Base-by-base conservation (phyloP, 139 green algal species). In the Mesotaenium endlicherianum region DNA sequence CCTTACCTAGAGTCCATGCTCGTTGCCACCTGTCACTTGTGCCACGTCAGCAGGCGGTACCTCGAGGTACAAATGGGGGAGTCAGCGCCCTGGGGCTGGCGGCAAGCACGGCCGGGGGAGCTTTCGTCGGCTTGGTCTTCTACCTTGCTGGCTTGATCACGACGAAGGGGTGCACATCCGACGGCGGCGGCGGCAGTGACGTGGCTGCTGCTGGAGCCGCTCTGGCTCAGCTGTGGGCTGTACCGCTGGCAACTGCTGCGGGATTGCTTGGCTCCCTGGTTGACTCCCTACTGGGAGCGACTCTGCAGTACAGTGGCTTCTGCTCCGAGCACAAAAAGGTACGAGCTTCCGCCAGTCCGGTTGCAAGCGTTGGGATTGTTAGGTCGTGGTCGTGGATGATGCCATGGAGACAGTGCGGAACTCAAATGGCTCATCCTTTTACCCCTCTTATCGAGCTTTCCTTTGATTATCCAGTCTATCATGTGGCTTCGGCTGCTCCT, bases 221-320 rank as follows among this genome's bases (percentile, higher is more conserved):
- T 60, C 86, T 55, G 82, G 80, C 14, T 20, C 72, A 80, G 50
- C 30, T 80, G 34, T 75, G 20, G 42, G 81, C 41, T 43, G 50
- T 91, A 20, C 70, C 36, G 20, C 50, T 90, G 39, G 93, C 93
- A n/a, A 49, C 95, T 3, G 69, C 88, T 3, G 93, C 90, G 3
- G 95, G 95, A 3, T 68, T 98, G 45, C 2, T 92, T 3, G 94
- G 94, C 0, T 97, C 92, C 0, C 64, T 98, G 64, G 20, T 98
- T 2, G 96, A 99, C 84, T 97, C 92, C 0, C 34, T 98, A 3
- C 90, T 99, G 36, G 96, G 96, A 0, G 96, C 96, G 3, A 97
- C 94, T 0, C 36, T 98, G 40, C 96, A 98, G 86, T 98, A 93
- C 83, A 95, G 88, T 8, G 93, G 95, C 0, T 91, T 70, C 26